phyloP scores from a whole-genome alignment of 2,329 filamentous ascomycete species.

The Fusarium cyanostomum region DNA sequence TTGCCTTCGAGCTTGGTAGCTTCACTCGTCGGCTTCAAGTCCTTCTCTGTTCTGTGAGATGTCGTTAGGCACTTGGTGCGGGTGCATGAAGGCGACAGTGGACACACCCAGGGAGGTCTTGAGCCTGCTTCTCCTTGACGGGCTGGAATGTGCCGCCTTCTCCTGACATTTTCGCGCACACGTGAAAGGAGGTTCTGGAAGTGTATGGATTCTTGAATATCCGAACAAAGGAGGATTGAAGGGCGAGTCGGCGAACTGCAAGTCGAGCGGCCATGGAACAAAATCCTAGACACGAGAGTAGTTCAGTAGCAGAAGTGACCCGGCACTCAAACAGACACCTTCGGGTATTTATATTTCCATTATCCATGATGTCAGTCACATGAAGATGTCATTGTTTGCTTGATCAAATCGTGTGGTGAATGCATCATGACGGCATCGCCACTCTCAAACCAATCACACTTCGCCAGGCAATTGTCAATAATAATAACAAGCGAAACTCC shows the following conservation, averaged over 20 bases:
- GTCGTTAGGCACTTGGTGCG: neutral
- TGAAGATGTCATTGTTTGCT: neutral
- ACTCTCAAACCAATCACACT: neutral
- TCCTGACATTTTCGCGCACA: conserved; percentile 30
- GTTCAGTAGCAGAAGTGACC: no score
- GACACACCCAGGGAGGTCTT: conserved; percentile 51
- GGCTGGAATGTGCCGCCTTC: conserved; percentile 48
- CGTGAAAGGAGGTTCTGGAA: neutral
- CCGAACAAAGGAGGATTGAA: neutral
- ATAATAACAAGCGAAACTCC: no score
- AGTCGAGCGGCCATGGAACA: neutral
- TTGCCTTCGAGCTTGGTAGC: conserved; percentile 53
- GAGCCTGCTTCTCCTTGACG: conserved; percentile 47
- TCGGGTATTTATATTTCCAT: neutral
- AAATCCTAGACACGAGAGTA: neutral
- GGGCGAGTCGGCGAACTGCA: neutral
- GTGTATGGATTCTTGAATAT: neutral
- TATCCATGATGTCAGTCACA: conserved; percentile 25
- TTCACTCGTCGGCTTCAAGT: conserved; percentile 53
- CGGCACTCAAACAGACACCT: neutral
- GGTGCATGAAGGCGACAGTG: neutral
- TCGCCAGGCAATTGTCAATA: neutral
- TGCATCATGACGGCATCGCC: conserved; percentile 27
- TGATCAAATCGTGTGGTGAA: conserved; percentile 5
- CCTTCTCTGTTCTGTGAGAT: conserved; percentile 46